Conservation (phyloP, 345 rosid genomes). For the Microthlaspi erraticum region DNA sequence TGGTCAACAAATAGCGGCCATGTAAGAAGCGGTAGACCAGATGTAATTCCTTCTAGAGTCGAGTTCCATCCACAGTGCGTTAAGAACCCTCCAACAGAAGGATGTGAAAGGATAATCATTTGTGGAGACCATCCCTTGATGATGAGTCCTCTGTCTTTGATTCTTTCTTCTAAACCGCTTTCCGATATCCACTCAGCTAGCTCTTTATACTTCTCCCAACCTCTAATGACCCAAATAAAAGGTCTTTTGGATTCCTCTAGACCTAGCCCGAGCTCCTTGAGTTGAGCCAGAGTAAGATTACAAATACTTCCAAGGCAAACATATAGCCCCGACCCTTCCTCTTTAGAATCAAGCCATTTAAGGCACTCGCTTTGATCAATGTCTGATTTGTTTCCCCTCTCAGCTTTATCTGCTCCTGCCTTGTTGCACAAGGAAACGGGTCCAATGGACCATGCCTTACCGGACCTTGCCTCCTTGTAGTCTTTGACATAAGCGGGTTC, state of each 20-base stretch:
- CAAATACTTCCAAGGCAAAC: conserved; percentile 49
- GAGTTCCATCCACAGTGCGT: too few relatives aligned
- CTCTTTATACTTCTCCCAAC: conserved; percentile 31
- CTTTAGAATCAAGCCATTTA: conserved; percentile 48
- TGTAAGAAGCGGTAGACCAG: too few relatives aligned
- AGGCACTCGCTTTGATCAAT: conserved; percentile 34
- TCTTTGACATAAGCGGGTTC: conserved; percentile 43
- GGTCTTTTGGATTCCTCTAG: conserved; percentile 49
- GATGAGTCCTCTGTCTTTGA: background rate
- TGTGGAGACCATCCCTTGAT: conserved; percentile 63
- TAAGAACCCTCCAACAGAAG: conserved; percentile 6
- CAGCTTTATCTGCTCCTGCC: too few relatives aligned
- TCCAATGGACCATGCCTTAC: conserved; percentile 48
- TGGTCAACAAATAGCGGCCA: conserved; percentile 40
- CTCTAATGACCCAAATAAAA: conserved; percentile 55
- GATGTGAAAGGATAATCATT: conserved; percentile 55
- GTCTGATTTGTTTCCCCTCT: conserved; percentile 34
- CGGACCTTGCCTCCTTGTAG: conserved; percentile 33
- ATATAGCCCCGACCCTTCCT: too few relatives aligned
- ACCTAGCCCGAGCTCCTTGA: conserved; percentile 52
- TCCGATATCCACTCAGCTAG: conserved; percentile 43
- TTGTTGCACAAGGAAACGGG: too few relatives aligned
- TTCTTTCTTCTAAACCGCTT: conserved; percentile 46
- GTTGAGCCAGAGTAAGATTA: conserved; percentile 38
- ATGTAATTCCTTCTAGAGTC: too few relatives aligned